Evolutionary conservation across 2,329 filamentous ascomycete species (phyloP).

Genomic region (Arthrobotrys pseudoclavata): DNA sequence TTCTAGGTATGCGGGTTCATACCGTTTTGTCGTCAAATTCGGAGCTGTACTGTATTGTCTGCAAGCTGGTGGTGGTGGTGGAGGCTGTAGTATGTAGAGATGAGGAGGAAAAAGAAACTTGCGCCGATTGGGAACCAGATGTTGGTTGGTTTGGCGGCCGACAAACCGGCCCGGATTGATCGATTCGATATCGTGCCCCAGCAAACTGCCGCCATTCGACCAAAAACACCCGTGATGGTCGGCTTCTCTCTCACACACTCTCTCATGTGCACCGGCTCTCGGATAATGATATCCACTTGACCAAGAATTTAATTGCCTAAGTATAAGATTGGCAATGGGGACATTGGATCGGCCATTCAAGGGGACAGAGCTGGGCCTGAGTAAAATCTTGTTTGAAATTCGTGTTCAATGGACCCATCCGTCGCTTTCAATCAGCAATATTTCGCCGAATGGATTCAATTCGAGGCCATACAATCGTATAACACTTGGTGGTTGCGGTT

Average conservation of each 20-base stretch:
- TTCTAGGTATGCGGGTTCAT: constrained; percentile 38
- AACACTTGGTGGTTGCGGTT: neutral
- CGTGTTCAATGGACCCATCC: constrained; percentile 9
- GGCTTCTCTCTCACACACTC: neutral
- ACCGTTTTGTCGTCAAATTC: constrained; percentile 24
- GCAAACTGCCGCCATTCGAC: constrained; percentile 47
- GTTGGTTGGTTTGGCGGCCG: neutral
- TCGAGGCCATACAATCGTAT: neutral
- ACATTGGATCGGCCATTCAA: neutral
- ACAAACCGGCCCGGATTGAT: constrained; percentile 29
- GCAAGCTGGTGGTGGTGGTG: neutral
- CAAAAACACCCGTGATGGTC: constrained; percentile 11
- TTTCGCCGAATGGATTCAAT: neutral
- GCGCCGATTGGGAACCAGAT: constrained; percentile 26
- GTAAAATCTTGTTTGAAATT: neutral
- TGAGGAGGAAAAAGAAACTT: constrained; percentile 53
- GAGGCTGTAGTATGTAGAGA: constrained; percentile 23
- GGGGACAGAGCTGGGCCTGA: neutral
- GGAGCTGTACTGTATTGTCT: neutral
- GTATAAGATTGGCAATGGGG: constrained; percentile 8
- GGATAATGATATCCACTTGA: constrained; percentile 21
- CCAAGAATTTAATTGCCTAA: constrained; percentile 29
- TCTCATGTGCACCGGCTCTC: constrained; percentile 20
- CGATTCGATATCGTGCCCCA: constrained; percentile 31
- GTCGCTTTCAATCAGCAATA: constrained; percentile 51